These are phyloP conservation scores for Ensete ventricosum DNA, from an alignment of 176 grass and related monocot genomes.

Conservation along the genomic window DNA sequence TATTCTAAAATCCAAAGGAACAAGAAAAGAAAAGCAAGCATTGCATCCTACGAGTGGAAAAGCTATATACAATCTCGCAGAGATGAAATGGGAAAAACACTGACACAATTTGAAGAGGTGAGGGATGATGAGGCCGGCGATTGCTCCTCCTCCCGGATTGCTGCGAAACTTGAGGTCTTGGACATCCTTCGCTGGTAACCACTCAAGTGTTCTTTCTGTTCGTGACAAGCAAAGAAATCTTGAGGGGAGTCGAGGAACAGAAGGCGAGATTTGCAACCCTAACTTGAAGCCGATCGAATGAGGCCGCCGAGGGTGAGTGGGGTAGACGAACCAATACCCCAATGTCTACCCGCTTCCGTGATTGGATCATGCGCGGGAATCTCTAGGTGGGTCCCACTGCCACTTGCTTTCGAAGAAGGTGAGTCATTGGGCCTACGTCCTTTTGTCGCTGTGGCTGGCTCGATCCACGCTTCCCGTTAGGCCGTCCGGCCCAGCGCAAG, in stretches of 20 bases:
- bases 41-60: too few species aligned
- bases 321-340: not conserved
- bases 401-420: not conserved
- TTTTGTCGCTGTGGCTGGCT: too few species aligned
- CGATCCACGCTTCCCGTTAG: too few species aligned
- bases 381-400: not conserved
- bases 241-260: not conserved
- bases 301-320: not conserved
- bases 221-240: not conserved
- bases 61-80: too few species aligned
- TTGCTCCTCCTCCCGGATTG: slow-evolving; percentile 4
- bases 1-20: too few species aligned
- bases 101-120: slow-evolving; percentile 34
- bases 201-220: not conserved
- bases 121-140: slow-evolving; percentile 26
- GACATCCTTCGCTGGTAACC: not conserved
- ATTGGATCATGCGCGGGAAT: not conserved
- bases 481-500: too few species aligned
- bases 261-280: not conserved
- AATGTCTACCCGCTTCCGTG: not conserved
- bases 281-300: not conserved
- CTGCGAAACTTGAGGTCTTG: not conserved
- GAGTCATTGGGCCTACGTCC: too few species aligned
- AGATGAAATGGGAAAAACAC: too few species aligned
- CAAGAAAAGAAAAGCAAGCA: not conserved